These are phyloP conservation scores for Ceratobasidium sp. DNA, from an alignment of 1,284 basidiomycete species.

Conservation along the genomic window DNA sequence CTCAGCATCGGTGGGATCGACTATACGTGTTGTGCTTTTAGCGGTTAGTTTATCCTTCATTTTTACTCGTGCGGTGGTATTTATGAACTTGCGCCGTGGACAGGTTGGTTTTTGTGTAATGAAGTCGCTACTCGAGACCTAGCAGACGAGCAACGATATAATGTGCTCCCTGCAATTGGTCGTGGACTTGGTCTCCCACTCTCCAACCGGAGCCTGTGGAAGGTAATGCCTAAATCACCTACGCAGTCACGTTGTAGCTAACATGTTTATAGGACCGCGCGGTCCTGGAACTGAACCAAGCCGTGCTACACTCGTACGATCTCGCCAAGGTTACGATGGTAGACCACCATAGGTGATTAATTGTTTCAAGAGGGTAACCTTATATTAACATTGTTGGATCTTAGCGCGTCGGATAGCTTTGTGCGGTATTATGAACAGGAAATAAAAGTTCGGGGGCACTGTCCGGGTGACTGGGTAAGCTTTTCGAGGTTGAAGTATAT, in stretches of 20 bases:
- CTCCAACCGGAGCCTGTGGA: slow-evolving; percentile 28
- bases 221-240: neutral
- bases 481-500: neutral
- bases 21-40: slow-evolving; percentile 36
- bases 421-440: slow-evolving; percentile 26
- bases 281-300: slow-evolving; percentile 25
- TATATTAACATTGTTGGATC: neutral
- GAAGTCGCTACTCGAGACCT: slow-evolving; percentile 28
- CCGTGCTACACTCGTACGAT: slow-evolving; percentile 29
- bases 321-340: slow-evolving; percentile 38
- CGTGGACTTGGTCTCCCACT: slow-evolving; percentile 22
- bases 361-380: neutral
- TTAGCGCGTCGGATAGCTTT: slow-evolving; percentile 27
- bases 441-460: slow-evolving; percentile 19
- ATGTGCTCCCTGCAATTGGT: slow-evolving; percentile 22
- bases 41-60: neutral
- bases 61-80: neutral
- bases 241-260: neutral
- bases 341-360: slow-evolving; percentile 15
- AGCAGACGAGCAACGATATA: slow-evolving; percentile 21
- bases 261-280: slow-evolving; percentile 8
- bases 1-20: slow-evolving; percentile 35
- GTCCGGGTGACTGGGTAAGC: slow-evolving; percentile 30
- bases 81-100: neutral
- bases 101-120: slow-evolving; percentile 36